Conservation (phyloP, 345 rosid genomes). For the Toxicodendron radicans region DNA sequence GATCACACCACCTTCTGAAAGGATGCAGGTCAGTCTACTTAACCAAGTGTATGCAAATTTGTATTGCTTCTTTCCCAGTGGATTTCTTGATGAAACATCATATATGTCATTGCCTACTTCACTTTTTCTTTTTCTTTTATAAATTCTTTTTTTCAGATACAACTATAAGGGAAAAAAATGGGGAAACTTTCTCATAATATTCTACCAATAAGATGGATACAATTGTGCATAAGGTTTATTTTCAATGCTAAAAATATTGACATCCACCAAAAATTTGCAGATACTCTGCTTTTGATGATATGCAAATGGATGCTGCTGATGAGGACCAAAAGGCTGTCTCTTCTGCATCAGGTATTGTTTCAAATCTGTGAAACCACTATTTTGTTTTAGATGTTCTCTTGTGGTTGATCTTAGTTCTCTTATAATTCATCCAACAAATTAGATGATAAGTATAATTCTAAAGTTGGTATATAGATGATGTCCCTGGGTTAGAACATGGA, state of each 20-base stretch:
- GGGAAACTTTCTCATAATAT: not conserved
- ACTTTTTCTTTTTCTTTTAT: too few relatives aligned
- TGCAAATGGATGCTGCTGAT: conserved; percentile 2
- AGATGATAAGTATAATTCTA: not conserved
- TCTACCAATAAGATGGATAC: not conserved
- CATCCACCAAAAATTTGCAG: conserved; percentile 22
- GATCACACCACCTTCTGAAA: conserved; percentile 13
- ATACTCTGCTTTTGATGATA: conserved; percentile 14
- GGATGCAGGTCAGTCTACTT: conserved; percentile 31
- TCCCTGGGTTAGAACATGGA: not conserved
- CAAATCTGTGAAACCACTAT: not conserved
- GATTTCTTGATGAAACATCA: not conserved
- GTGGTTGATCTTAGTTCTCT: not conserved
- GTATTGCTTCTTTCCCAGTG: not conserved
- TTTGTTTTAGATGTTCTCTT: not conserved
- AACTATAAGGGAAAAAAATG: too few relatives aligned
- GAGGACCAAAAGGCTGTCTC: not conserved
- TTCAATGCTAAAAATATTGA: conserved; percentile 1
- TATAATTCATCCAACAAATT: not conserved
- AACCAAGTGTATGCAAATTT: not conserved
- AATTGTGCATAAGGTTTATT: not conserved
- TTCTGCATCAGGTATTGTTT: conserved; percentile 27
- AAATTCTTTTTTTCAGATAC: too few relatives aligned
- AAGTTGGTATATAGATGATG: not conserved
- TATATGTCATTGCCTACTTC: not conserved